Percentiles rank a stretch among this genome's conserved stretches.
These are phyloP conservation scores for Cladosporium oxysporum DNA, from an alignment of 2,329 filamentous ascomycete species.

Conservation along the genomic window DNA sequence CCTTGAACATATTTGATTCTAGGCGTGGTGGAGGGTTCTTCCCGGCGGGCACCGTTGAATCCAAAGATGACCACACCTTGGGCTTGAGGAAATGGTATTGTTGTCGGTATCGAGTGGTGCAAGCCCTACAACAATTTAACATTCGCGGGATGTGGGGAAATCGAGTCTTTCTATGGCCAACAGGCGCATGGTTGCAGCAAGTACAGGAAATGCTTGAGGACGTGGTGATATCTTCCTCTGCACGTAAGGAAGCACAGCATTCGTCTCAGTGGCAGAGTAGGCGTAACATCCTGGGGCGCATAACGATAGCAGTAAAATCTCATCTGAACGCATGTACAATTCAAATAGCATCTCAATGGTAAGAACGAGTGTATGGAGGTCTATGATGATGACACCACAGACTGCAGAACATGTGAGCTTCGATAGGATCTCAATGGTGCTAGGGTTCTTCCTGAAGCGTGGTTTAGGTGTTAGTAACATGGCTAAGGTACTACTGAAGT, in stretches of 20 bases:
- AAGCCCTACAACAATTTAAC: background rate
- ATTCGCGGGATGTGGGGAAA: background rate
- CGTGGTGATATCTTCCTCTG: background rate
- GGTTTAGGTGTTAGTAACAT: background rate
- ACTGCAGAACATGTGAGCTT: too few relatives aligned
- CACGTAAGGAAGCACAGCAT: background rate
- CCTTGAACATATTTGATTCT: background rate
- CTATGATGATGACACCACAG: too few relatives aligned
- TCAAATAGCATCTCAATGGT: background rate
- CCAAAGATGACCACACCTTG: background rate
- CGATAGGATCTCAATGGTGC: background rate
- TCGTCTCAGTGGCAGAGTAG: background rate
- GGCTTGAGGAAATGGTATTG: background rate
- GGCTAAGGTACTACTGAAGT: background rate
- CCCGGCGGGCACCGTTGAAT: background rate
- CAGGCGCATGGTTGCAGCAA: background rate
- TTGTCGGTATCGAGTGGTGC: background rate
- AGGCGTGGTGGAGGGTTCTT: constrained; percentile 4
- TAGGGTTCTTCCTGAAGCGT: background rate
- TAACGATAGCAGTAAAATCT: background rate
- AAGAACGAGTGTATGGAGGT: background rate
- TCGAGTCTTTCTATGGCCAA: background rate
- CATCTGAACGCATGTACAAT: background rate
- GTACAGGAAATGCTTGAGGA: background rate
- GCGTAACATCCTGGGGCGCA: background rate